Evolutionary conservation across 768 basidiomycete genomes (phyloP).

Genomic region (Russula sp.): DNA sequence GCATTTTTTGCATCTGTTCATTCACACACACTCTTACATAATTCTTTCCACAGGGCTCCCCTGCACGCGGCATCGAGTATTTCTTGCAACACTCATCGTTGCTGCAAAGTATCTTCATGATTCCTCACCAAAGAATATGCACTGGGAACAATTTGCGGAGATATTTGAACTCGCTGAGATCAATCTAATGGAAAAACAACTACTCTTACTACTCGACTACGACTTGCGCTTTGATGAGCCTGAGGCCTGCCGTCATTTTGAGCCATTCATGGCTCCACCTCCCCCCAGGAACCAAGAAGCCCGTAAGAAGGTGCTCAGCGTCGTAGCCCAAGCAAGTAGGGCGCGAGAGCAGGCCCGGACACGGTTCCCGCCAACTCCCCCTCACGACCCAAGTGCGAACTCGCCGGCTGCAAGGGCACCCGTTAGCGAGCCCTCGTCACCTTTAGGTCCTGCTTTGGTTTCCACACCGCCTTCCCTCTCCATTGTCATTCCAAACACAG

Average conservation of each 20-base stretch:
- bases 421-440: not conserved
- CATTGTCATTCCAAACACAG: conserved; percentile 17
- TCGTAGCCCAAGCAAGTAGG: conserved; percentile 46
- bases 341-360: conserved; percentile 44
- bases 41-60: conserved; percentile 48
- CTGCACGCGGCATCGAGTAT: conserved; percentile 92
- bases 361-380: conserved; percentile 36
- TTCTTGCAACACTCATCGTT: conserved; percentile 92
- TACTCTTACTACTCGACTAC: conserved; percentile 87
- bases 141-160: conserved; percentile 78
- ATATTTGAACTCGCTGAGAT: conserved; percentile 75
- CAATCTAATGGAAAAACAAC: conserved; percentile 96
- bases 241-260: conserved; percentile 62
- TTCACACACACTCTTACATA: not conserved
- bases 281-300: conserved; percentile 31
- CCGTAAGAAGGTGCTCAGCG: conserved; percentile 46
- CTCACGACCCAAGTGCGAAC: conserved; percentile 28
- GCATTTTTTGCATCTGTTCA: not conserved
- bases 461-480: conserved; percentile 22
- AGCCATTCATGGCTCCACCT: conserved; percentile 47
- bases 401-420: conserved; percentile 21
- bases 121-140: conserved; percentile 89
- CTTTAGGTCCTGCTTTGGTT: not conserved
- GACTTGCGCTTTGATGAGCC: conserved; percentile 84
- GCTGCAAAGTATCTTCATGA: conserved; percentile 97